Evolutionary conservation across 2,329 filamentous ascomycete genomes (phyloP), one percentile per base, ranked within the genome.

Genomic region (Byssochlamys sp.): DNA sequence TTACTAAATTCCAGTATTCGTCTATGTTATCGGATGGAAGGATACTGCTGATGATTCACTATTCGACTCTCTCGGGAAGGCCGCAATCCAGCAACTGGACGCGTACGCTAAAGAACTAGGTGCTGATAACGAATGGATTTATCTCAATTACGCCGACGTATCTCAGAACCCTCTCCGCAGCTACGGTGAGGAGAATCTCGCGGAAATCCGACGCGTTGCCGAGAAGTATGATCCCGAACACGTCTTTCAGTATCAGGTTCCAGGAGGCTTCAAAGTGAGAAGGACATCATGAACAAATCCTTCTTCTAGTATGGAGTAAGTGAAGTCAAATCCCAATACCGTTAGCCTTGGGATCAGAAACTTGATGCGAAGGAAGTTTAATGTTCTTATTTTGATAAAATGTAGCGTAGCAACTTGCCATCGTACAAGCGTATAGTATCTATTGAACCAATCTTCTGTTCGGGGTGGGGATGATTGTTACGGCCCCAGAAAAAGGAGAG

Each of bases 21-120:
- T n/a, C n/a, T n/a, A n/a, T 27, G 61, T 65, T 45, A 60, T 64
- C 52, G 61, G 63, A n/a, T 69, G 67, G 67, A 61, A 64, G 14
- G 54, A 64, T 1, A 59, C 63, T 1, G 69, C 73, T 11, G 75
- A 79, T n/a, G 62, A 67, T 24, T 57, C 59, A 0, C 54, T 66
- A 1, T 64, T 77, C 68, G 64, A 4, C 57, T 70, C 31, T 4
- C 57, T 67, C 0, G 60, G 72, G 2, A 58, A 71, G 14, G 55
- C 57, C 2, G 62, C 67, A 3, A 68, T 72, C 0, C 66, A 62
- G 49, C 61, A 67, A n/a, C 63, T 66, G 5, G 70, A 69, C 0
- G 59, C 75, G 0, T 64, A 71, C 45, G 65, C 63, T 1, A 60
- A 60, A 31, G 60, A 57, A 1, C 55, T 62, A 4, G n/a, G 39